A percentile compares a stretch with the other conserved stretches of the same genome.
Conservation (phyloP, 2,329 filamentous ascomycete genomes). For the Knoxdaviesia capensis region DNA sequence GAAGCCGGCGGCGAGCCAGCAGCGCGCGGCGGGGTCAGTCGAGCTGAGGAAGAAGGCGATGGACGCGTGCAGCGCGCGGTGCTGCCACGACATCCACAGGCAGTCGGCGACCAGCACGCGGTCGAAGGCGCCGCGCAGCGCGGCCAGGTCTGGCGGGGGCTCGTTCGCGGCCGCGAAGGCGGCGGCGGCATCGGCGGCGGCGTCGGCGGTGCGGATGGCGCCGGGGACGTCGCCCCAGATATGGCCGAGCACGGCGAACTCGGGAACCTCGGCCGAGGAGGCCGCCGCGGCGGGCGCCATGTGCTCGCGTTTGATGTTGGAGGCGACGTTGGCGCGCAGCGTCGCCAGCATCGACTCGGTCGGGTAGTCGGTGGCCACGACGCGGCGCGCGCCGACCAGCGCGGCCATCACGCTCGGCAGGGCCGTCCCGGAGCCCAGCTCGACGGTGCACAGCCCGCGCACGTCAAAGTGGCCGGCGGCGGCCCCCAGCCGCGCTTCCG, state of each 20-base stretch:
- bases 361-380: conserved; percentile 49
- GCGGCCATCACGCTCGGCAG: conserved; percentile 29
- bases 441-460: conserved; percentile 30
- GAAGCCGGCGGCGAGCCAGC: conserved; percentile 50
- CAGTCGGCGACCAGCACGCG: conserved; percentile 53
- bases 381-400: conserved; percentile 24
- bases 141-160: too few relatives aligned
- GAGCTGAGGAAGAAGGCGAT: conserved; percentile 39
- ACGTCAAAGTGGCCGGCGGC: conserved; percentile 21
- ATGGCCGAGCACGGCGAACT: conserved; percentile 34
- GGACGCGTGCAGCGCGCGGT: conserved; percentile 41
- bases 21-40: conserved; percentile 20
- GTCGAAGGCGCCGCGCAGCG: conserved; percentile 29
- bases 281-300: conserved; percentile 8
- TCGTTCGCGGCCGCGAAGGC: conserved; percentile 8
- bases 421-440: conserved; percentile 47
- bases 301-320: conserved; percentile 21
- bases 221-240: conserved; percentile 36
- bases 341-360: conserved; percentile 36
- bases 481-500: conserved; percentile 4
- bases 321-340: conserved; percentile 33
- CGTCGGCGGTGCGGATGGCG: too few relatives aligned
- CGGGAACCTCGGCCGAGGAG: conserved; percentile 3
- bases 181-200: background rate
- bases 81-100: conserved; percentile 56